phyloP scores from a whole-genome alignment of 306 rosid genomes.

The Pterocarpus macrocarpus region DNA sequence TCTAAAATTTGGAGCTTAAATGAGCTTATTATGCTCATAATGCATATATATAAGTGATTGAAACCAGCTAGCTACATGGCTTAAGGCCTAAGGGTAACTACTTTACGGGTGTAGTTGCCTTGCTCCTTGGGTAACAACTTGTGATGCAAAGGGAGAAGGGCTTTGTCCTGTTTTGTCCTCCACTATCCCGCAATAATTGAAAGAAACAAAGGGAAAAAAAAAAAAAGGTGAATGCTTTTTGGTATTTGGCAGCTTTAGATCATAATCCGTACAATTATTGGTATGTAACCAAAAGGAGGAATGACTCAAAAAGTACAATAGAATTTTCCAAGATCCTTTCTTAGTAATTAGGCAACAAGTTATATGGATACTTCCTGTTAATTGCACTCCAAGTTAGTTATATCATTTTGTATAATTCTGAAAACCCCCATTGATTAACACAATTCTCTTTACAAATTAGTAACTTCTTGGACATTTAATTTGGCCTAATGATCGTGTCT shows the following conservation, averaged over 20 bases:
- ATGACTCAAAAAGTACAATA: slow-evolving; percentile 6
- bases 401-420: too few relatives aligned
- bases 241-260: slow-evolving; percentile 32
- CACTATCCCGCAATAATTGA: slow-evolving; percentile 38
- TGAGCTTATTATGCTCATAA: background rate
- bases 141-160: slow-evolving; percentile 4
- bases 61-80: background rate
- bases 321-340: slow-evolving; percentile 41
- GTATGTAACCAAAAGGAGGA: slow-evolving; percentile 17
- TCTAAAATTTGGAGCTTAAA: background rate
- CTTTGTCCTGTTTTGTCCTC: background rate
- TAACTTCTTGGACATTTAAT: slow-evolving; percentile 16
- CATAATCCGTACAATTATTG: slow-evolving; percentile 33
- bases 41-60: background rate
- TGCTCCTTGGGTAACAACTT: slow-evolving; percentile 19
- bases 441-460: background rate
- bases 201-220: slow-evolving; percentile 13
- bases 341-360: slow-evolving; percentile 20
- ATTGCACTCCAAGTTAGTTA: too few relatives aligned
- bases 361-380: background rate
- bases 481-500: slow-evolving; percentile 7
- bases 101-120: background rate
- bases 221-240: slow-evolving; percentile 36
- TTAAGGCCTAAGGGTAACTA: background rate
- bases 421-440: too few relatives aligned